Conservation (phyloP, 192 early-diverging fungal genomes). For the Dimargaris xerosporica region DNA sequence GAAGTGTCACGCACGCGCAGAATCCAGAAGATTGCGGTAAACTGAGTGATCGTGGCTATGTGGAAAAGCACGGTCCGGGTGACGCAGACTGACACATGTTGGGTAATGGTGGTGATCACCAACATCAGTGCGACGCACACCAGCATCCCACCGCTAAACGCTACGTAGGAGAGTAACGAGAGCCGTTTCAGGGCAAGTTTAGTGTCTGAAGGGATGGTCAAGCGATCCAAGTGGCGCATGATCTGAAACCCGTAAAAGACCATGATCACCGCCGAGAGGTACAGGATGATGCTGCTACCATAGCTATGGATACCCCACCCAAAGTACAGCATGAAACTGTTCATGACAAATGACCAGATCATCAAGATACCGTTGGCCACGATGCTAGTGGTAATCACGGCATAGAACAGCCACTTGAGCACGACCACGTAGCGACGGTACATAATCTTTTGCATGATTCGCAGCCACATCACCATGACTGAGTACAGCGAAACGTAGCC, state of each 20-base stretch:
- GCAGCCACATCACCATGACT: conserved; percentile 7
- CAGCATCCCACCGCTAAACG: background rate
- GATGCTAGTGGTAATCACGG: background rate
- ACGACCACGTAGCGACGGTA: background rate
- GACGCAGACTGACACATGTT: conserved; percentile 8
- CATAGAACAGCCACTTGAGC: background rate
- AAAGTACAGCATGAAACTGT: background rate
- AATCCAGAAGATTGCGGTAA: conserved; percentile 10
- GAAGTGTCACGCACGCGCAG: conserved; percentile 10
- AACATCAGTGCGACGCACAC: background rate
- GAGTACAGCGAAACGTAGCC: conserved; percentile 5
- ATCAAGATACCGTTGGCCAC: conserved; percentile 3
- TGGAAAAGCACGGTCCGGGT: background rate
- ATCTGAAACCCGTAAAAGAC: conserved; percentile 3
- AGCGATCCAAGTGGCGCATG: background rate
- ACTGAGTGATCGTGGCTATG: background rate
- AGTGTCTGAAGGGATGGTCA: conserved; percentile 6
- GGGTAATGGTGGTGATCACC: conserved; percentile 7
- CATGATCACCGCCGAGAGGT: conserved; percentile 1
- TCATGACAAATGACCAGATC: background rate
- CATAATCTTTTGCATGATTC: conserved; percentile 6
- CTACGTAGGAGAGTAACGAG: conserved; percentile 1
- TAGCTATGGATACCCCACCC: conserved; percentile 11
- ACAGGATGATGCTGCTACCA: background rate
- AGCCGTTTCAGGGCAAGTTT: background rate